These are phyloP conservation scores for Saccharomycopsis sp. DNA, from an alignment of 805 yeast species.

Conservation along the genomic window DNA sequence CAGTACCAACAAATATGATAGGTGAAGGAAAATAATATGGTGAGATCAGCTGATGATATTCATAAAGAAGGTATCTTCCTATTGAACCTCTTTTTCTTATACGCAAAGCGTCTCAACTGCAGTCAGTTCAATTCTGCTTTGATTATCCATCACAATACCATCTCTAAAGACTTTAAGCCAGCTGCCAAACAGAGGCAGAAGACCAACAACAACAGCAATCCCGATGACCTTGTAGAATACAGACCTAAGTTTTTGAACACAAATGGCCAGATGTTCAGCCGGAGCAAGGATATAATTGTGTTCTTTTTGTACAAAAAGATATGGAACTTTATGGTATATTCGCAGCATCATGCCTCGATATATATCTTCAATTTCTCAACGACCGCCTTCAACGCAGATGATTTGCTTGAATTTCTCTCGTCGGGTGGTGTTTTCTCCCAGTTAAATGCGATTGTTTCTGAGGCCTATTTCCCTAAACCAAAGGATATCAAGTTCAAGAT, in stretches of 20 bases:
- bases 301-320: neutral
- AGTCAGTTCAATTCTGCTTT: neutral
- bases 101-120: neutral
- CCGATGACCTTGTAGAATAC: neutral
- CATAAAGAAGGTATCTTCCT: neutral
- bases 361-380: neutral
- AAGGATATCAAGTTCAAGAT: neutral
- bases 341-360: neutral
- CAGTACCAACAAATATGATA: neutral
- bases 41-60: neutral
- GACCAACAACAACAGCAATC: neutral
- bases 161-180: neutral
- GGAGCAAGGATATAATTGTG: neutral
- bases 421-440: neutral
- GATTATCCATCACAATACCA: neutral
- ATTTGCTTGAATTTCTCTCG: neutral
- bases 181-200: neutral
- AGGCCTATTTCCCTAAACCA: neutral
- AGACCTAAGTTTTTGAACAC: neutral
- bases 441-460: neutral
- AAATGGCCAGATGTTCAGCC: neutral
- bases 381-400: neutral
- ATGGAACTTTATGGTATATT: neutral
- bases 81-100: neutral
- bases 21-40: neutral